Evolutionary conservation across 2,329 filamentous ascomycete genomes (phyloP), one percentile per base, ranked within the genome.

Genomic region (Pseudogymnoascus sp.): DNA sequence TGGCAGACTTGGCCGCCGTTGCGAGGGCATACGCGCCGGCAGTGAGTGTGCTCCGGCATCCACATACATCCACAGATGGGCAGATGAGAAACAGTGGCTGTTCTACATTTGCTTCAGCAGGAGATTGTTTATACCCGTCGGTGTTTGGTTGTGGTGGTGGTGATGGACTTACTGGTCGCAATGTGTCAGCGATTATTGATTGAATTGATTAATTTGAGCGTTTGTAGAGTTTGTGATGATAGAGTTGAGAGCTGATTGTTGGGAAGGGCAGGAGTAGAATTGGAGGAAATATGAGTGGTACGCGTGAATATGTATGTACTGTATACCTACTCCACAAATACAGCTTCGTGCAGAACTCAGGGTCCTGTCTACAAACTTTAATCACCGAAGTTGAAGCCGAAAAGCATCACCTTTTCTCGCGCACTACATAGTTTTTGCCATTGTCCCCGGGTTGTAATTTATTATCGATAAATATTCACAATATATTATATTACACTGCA

Each of bases 91-190:
- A 52, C 45, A 52, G 45, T 52, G 26, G 26, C 14, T 52, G 45
- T 52, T 52, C 45, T 52, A 52, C 26, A 52, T 52, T 52, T 52
- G 45, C 45, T 52, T 52, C 45, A 52, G 45, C 45, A 16, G 26
- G 45, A 52, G 45, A 52, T 3, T 31, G 45, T 52, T 52, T 12
- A 16, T 31, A 16, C 11, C 11, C 16, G 23, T 52, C n/a, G n/a
- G n/a, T 16, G 14, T 29, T 52, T 52, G 45, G 45, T 52, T 52
- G 41, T n/a, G 31, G 3, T 29, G 31, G 10, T n/a, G 31, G 3
- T 7, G 31, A 4, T 26, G 41, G 41, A 12, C 16, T 10, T 39
- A 19, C 39, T 43, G 39, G 39, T 43, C 19, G 39, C 10, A 43
- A 23, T 43, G 11, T 43, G 39, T 43, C 39, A 7, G 11, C 39